Conservation (phyloP, 2,329 filamentous ascomycete genomes). For the Scortechinia acanthostroma region DNA sequence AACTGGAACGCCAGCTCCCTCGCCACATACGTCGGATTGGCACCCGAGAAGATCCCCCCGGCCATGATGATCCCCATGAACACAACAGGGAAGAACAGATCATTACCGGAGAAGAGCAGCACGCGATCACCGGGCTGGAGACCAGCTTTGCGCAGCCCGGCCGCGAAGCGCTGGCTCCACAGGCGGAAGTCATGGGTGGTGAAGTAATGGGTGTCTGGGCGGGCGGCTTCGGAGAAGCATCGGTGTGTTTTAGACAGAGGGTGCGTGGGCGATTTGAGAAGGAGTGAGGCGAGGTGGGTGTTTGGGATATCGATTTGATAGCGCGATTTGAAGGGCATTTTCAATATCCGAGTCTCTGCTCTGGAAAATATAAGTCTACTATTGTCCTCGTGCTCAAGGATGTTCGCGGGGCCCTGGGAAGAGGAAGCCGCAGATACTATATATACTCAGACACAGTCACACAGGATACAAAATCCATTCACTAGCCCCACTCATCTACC, state of each 20-base stretch:
- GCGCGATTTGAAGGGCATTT: not conserved
- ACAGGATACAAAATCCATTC: too few species aligned
- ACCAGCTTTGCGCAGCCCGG: conserved; percentile 58
- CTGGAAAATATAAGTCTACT: too few species aligned
- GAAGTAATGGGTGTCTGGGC: conserved; percentile 61
- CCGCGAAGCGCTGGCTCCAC: conserved; percentile 66
- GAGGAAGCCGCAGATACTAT: too few species aligned
- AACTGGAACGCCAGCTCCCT: conserved; percentile 73
- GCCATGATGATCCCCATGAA: conserved; percentile 73
- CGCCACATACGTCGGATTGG: conserved; percentile 63
- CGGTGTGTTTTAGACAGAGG: not conserved
- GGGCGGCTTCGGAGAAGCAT: conserved; percentile 54
- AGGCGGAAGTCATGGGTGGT: conserved; percentile 58
- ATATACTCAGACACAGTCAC: too few species aligned
- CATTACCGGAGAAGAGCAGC: conserved; percentile 68
- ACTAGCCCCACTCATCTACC: too few species aligned
- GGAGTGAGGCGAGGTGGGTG: conserved; percentile 1
- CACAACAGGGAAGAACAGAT: conserved; percentile 63
- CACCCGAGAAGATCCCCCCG: conserved; percentile 71
- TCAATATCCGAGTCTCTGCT: too few species aligned
- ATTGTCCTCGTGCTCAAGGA: too few species aligned
- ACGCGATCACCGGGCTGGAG: conserved; percentile 64
- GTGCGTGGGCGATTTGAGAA: not conserved
- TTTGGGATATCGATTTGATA: not conserved
- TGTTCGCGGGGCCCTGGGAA: too few species aligned